Evolutionary conservation across 768 basidiomycete genomes (phyloP), one percentile per base, ranked within the genome.

Genomic region (Trametes villosa): DNA sequence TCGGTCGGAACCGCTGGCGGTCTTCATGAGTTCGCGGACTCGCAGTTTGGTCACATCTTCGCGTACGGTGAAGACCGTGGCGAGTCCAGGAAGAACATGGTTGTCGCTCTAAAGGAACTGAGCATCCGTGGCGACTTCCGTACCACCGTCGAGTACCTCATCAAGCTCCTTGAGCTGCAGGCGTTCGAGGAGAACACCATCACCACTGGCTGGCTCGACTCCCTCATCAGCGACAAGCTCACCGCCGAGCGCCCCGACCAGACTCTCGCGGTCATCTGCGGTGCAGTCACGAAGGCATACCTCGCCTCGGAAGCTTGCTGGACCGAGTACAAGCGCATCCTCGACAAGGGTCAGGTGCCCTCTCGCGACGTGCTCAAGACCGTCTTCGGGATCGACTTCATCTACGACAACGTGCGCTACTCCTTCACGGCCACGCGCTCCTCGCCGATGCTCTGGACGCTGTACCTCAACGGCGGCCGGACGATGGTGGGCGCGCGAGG

Each of bases 71-170:
- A 96, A 75, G 96, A 98, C 72, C 92, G 97, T 65, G 80, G 85
- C 61, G 96, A 98, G 76, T 92, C 91, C 68, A 77, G 97, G 69
- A 99, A 99, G 82, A 98, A 98, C 74, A 99, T 99, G 96, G 96
- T 99, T 62, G 91, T 99, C 66, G 97, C 97, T 2, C 79, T 99
- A 68, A 98, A 98, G 79, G 97, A 98, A 75, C 81, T 98, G 65
- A 95, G 93, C 75, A 99, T 99, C 73, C 94, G 97, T 67, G 97
- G 97, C 58, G 97, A 99, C 75, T 99, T 99, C 81, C 80, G 97
- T 64, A 97, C 95, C 15, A 99, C 97, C 0, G 97, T 98, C 69
- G 97, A 99, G 75, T 99, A 99, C 75, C 87, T 97, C 65, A 98
- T 99, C 86, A 97, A 96, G 75, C 85, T 98, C 45, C 82, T 99